Evolutionary conservation across 352 stramenopile species (phyloP), one percentile per base, ranked within the genome.

Genomic region (Phytophthora megakarya): DNA sequence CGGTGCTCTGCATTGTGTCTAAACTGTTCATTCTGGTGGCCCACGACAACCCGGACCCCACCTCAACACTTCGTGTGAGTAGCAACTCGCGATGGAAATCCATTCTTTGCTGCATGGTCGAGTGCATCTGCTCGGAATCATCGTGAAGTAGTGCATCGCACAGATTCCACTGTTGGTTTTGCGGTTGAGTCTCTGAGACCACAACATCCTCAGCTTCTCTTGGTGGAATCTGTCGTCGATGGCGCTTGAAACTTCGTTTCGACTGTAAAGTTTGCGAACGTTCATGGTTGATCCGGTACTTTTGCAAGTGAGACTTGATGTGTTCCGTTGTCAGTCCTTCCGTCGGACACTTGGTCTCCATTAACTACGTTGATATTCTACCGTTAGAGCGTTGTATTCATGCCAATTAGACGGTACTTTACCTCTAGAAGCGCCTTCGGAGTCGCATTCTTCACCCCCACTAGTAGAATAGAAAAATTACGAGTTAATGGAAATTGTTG

Each of bases 251-350:
- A 46, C 33, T 65, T 5, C 56, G 57, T n/a, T 47, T 70, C 0
- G 22, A 18, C 39, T 64, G 56, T 37, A 62, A 23, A 9, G 5
- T 48, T 13, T 67, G 57, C 19, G 57, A 72, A 4, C 57, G 57
- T 26, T 72, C 32, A 38, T 72, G 59, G 37, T 53, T 63, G 43
- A 72, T 72, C 23, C 57, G 49, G 22, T 72, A 67, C 57, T 72
- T 72, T 22, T 72, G 64, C 1, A 72, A 38, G 10, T 72, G 64
- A 8, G 64, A 72, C 44, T 72, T 72, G 44, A 72, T 72, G 21
- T 72, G 57, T 13, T 63, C 49, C 21, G 22, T 44, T 19, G 64
- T 72, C 44, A 72, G 28, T 25, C 37, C 50, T 19, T 67, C 50
- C 0, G 38, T 54, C 33, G 26, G 33, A 3, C 19, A 50, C 30